Evolutionary conservation across 768 basidiomycete genomes (phyloP).

Genomic region (Clavulina sp.): DNA sequence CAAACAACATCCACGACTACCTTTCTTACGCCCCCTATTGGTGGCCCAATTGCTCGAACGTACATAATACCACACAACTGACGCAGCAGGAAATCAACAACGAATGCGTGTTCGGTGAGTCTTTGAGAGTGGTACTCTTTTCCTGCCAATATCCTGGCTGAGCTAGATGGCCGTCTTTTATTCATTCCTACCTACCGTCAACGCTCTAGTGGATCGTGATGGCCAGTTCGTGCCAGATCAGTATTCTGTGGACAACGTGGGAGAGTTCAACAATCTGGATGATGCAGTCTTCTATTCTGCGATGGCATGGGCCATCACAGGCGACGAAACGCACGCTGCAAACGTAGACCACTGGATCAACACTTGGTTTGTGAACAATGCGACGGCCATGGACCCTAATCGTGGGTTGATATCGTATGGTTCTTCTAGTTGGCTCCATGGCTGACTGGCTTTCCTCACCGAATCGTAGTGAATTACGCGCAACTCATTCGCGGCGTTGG

Average conservation of each 20-base stretch:
- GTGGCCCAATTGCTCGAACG: slow-evolving; percentile 45
- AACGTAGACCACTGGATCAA: slow-evolving; percentile 29
- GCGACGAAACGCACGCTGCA: slow-evolving; percentile 26
- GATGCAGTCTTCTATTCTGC: slow-evolving; percentile 45
- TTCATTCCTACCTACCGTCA: not conserved
- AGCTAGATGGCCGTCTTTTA: not conserved
- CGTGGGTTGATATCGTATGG: too few species aligned
- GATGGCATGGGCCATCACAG: slow-evolving; percentile 34
- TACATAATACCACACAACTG: slow-evolving; percentile 39
- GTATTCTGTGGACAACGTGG: slow-evolving; percentile 36
- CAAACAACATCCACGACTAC: slow-evolving; percentile 12
- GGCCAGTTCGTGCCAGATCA: slow-evolving; percentile 50
- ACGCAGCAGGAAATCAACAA: slow-evolving; percentile 38
- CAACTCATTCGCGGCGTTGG: slow-evolving; percentile 26
- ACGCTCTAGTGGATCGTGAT: slow-evolving; percentile 24
- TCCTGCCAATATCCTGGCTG: too few species aligned
- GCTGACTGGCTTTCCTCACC: not conserved
- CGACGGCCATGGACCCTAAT: slow-evolving; percentile 42
- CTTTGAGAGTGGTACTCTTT: too few species aligned
- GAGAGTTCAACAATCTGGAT: slow-evolving; percentile 34
- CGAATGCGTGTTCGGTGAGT: slow-evolving; percentile 32
- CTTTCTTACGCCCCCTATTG: slow-evolving; percentile 13
- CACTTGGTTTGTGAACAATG: slow-evolving; percentile 39
- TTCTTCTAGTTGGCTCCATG: not conserved
- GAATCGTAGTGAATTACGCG: slow-evolving; percentile 28